These are phyloP conservation scores for Blastomyces emzantsi DNA, from an alignment of 2,329 filamentous ascomycete species.

Conservation along the genomic window DNA sequence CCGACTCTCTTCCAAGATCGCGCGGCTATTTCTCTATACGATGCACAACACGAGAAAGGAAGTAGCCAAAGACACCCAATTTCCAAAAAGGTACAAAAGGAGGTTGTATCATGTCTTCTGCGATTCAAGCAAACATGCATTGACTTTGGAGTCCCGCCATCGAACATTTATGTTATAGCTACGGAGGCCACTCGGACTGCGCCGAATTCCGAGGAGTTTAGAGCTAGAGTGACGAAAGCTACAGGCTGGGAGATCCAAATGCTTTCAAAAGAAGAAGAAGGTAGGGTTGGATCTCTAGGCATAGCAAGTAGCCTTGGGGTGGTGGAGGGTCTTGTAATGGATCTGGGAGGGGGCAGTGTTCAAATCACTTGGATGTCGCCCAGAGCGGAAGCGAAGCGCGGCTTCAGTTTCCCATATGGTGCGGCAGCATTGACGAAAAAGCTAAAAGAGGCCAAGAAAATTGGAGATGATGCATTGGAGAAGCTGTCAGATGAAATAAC, in stretches of 20 bases:
- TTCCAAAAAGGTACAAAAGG: conserved; percentile 49
- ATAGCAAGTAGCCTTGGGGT: conserved; percentile 63
- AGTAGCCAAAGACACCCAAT: conserved; percentile 44
- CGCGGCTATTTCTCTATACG: conserved; percentile 75
- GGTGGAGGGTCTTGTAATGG: conserved; percentile 74
- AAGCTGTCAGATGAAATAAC: conserved; percentile 48
- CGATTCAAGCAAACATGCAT: conserved; percentile 64
- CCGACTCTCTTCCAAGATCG: conserved; percentile 70
- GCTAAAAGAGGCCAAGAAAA: conserved; percentile 39
- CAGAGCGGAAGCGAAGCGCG: conserved; percentile 44
- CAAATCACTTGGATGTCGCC: conserved; percentile 60
- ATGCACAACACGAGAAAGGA: conserved; percentile 53
- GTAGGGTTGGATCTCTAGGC: conserved; percentile 71
- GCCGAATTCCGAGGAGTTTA: conserved; percentile 60
- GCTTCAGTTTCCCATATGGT: conserved; percentile 60
- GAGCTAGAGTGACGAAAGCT: conserved; percentile 51
- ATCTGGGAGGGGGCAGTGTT: conserved; percentile 69
- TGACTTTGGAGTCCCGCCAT: conserved; percentile 55
- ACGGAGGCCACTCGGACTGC: conserved; percentile 84
- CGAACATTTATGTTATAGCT: conserved; percentile 65
- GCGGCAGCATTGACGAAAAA: conserved; percentile 56
- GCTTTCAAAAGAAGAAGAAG: conserved; percentile 71
- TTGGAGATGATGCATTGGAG: conserved; percentile 40
- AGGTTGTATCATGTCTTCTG: conserved; percentile 58
- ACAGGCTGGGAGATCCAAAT: conserved; percentile 63